Evolutionary conservation across 306 rosid genomes (phyloP).

Genomic region (Lagenaria siceraria): DNA sequence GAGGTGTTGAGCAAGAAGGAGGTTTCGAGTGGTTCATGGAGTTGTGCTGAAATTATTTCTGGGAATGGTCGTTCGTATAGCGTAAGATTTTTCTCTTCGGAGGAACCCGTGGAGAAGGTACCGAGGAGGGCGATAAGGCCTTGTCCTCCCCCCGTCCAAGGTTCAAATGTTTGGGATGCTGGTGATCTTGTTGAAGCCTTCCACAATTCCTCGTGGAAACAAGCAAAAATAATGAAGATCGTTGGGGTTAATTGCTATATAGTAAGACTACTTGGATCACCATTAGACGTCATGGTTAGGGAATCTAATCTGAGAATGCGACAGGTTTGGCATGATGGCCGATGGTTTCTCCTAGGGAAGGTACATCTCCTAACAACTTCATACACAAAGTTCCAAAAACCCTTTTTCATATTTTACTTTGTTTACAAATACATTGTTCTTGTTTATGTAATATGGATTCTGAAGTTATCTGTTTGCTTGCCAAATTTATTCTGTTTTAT

Average conservation of each 20-base stretch:
- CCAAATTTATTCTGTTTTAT: background rate
- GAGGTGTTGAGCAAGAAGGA: conserved; percentile 49
- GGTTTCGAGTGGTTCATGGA: conserved; percentile 42
- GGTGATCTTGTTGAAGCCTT: conserved; percentile 61
- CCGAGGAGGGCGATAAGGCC: conserved; percentile 59
- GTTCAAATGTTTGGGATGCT: conserved; percentile 26
- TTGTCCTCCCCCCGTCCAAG: conserved; percentile 33
- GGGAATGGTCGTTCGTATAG: conserved; percentile 51
- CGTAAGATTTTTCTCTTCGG: conserved; percentile 25
- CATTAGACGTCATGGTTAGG: conserved; percentile 29
- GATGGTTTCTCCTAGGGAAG: conserved; percentile 48
- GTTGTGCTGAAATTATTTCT: conserved; percentile 45
- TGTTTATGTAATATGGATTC: background rate
- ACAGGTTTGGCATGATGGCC: conserved; percentile 46
- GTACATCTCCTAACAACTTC: conserved; percentile 19
- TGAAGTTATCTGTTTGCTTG: background rate
- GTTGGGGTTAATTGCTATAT: conserved; percentile 25
- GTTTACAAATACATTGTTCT: background rate
- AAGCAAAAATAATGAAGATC: conserved; percentile 29
- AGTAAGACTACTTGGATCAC: conserved; percentile 51
- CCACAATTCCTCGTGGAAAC: conserved; percentile 51
- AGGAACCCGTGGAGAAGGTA: conserved; percentile 36
- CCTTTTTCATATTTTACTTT: background rate
- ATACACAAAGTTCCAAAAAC: background rate
- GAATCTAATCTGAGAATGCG: conserved; percentile 39